Percentiles rank a stretch among this genome's conserved stretches.
Conservation (phyloP, 1,284 basidiomycete genomes). For the Coniferiporia weirii region DNA sequence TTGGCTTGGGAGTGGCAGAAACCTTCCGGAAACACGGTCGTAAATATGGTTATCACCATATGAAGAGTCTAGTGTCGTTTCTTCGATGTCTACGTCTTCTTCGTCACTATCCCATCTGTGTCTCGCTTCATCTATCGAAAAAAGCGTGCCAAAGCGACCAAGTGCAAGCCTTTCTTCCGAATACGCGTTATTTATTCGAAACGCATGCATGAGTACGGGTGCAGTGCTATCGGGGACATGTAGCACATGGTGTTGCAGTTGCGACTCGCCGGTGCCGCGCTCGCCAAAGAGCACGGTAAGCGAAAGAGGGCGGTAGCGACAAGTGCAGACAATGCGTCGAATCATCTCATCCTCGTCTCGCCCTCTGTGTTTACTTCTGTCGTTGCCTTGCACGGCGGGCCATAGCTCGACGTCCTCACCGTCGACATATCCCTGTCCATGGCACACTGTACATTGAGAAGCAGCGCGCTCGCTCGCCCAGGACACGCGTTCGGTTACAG, state of each 20-base stretch:
- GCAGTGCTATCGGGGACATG: constrained; percentile 9
- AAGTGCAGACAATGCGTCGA: neutral
- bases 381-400: too few species aligned
- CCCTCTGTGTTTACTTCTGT: too few species aligned
- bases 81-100: too few species aligned
- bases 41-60: too few species aligned
- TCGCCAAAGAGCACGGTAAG: constrained; percentile 62
- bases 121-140: too few species aligned
- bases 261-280: constrained; percentile 59
- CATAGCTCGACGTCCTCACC: too few species aligned
- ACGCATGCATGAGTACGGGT: constrained; percentile 31
- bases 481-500: constrained; percentile 27
- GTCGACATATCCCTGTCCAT: neutral
- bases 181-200: constrained; percentile 43
- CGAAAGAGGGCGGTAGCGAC: constrained; percentile 36
- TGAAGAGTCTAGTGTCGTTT: too few species aligned
- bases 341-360: too few species aligned
- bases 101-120: constrained; percentile 37
- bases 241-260: constrained; percentile 54
- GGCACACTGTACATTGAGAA: constrained; percentile 1
- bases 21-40: constrained; percentile 10
- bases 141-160: constrained; percentile 53
- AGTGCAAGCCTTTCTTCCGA: constrained; percentile 53
- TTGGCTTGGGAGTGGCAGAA: neutral
- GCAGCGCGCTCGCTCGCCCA: constrained; percentile 11